phyloP scores from a whole-genome alignment of 139 green algal species.

The Desmodesmus armatus region DNA sequence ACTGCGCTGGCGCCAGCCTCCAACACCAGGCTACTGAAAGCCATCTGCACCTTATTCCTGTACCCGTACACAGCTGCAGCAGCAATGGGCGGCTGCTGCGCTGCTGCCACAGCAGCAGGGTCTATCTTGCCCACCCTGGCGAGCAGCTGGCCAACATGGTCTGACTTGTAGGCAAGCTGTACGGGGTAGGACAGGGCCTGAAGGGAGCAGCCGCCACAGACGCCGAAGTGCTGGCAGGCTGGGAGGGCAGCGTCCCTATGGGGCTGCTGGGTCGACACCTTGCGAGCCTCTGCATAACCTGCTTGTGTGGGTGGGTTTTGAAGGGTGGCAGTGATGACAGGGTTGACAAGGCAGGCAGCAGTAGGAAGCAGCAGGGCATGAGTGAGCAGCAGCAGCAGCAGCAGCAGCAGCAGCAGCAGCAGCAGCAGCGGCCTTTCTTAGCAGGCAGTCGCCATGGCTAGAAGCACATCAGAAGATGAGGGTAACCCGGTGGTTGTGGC shows the following conservation, averaged over 20 bases:
- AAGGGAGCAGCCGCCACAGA: constrained; percentile 87
- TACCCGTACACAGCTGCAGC: constrained; percentile 62
- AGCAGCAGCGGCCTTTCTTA: neutral
- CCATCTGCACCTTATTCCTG: constrained; percentile 85
- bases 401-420: neutral
- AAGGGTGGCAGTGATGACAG: neutral
- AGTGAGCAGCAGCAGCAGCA: neutral
- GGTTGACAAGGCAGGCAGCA: neutral
- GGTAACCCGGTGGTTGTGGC: too few relatives aligned
- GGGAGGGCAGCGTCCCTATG: constrained; percentile 57
- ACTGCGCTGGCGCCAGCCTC: neutral
- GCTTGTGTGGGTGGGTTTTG: neutral
- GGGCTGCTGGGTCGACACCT: constrained; percentile 60
- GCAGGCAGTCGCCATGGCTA: too few relatives aligned
- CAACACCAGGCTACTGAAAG: constrained; percentile 29
- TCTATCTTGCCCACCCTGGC: constrained; percentile 68
- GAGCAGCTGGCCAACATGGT: constrained; percentile 78
- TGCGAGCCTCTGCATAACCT: constrained; percentile 62
- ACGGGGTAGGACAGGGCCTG: constrained; percentile 81
- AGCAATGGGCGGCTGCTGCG: neutral
- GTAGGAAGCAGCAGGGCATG: neutral
- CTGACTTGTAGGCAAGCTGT: constrained; percentile 81
- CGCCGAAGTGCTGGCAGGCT: constrained; percentile 74
- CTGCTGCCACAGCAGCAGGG: neutral
- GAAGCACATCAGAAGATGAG: too few relatives aligned